Conservation (phyloP, 2,329 filamentous ascomycete species). For the Clonostachys solani region DNA sequence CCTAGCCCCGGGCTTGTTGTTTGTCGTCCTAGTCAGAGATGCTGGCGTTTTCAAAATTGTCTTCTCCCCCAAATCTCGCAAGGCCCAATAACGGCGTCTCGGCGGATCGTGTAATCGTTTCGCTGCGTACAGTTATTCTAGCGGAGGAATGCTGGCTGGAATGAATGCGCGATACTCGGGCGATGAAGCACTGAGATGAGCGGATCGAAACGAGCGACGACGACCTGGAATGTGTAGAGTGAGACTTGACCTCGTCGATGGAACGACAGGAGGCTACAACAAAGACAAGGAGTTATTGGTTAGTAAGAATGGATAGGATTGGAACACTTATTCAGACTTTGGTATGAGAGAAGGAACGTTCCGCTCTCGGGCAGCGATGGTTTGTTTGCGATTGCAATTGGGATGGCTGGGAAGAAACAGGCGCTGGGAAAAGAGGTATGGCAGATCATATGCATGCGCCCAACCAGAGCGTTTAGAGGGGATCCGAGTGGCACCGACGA, state of each 20-base stretch:
- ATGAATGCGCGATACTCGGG: background rate
- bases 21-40: no score
- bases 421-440: background rate
- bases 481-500: slow-evolving; percentile 4
- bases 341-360: background rate
- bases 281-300: background rate
- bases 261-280: background rate
- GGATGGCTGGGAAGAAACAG: slow-evolving; percentile 1
- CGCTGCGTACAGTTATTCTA: background rate
- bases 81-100: background rate
- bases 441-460: no score
- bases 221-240: slow-evolving; percentile 3
- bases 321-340: background rate
- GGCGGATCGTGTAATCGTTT: background rate
- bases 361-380: background rate
- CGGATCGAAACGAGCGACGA: slow-evolving; percentile 1
- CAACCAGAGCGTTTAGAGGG: background rate
- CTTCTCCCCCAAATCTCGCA: no score
- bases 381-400: background rate
- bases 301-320: background rate
- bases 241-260: background rate
- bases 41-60: no score
- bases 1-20: no score
- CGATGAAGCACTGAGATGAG: no score
- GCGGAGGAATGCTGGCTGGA: background rate